These are phyloP conservation scores for Phytomonas sp. DNA, from an alignment of 208 protist genomes.

Conservation along the genomic window DNA sequence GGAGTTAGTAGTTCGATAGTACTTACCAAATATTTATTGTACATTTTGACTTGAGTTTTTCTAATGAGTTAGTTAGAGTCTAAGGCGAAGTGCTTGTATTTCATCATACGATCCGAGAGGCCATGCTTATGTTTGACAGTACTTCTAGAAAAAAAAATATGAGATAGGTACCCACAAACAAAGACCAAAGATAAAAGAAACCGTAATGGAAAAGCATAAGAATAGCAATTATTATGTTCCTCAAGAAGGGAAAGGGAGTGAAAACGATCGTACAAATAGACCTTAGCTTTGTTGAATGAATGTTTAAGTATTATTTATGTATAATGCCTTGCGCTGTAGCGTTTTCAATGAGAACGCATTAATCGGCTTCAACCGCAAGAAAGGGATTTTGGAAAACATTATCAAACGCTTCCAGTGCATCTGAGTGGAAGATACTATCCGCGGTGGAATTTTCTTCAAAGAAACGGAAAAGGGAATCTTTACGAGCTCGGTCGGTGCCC, in stretches of 20 bases:
- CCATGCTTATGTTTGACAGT: constrained; percentile 9
- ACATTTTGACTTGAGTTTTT: constrained; percentile 33
- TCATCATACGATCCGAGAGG: constrained; percentile 17
- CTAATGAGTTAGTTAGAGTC: constrained; percentile 25
- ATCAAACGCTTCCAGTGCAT: constrained; percentile 50
- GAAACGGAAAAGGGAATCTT: constrained; percentile 69
- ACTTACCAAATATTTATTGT: constrained; percentile 27
- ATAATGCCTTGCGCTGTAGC: neutral
- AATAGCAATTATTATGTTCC: neutral
- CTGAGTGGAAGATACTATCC: constrained; percentile 27
- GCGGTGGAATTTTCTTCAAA: constrained; percentile 27
- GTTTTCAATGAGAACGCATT: constrained; percentile 7
- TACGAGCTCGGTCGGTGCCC: constrained; percentile 47
- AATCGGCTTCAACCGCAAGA: constrained; percentile 27
- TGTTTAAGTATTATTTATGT: constrained; percentile 5
- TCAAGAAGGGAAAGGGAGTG: neutral
- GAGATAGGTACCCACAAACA: neutral
- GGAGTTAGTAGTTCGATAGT: constrained; percentile 43
- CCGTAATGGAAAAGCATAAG: constrained; percentile 3
- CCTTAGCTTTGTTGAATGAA: neutral
- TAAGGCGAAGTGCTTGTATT: constrained; percentile 35
- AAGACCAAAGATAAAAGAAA: neutral
- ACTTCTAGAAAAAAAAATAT: neutral
- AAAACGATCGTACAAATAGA: neutral
- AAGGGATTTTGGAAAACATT: constrained; percentile 74